Base-by-base conservation (phyloP, 2,329 filamentous ascomycete species). In the Septoria petroselini region DNA sequence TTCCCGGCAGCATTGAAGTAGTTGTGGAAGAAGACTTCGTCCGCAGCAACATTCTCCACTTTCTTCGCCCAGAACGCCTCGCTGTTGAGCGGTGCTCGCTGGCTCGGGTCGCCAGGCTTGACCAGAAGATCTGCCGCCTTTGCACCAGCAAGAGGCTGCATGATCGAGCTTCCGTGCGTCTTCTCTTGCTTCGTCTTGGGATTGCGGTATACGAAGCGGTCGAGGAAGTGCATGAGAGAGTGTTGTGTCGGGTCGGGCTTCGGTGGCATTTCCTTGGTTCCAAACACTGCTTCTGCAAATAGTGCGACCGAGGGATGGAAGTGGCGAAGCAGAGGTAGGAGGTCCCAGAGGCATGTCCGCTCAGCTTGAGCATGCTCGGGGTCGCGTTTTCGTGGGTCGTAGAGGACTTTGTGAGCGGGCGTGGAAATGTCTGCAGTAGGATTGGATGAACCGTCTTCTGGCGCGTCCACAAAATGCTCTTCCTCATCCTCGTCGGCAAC, bases 201-300 rank as follows among this genome's bases (percentile, higher is more conserved):
- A 62, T 93, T 95, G 60, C 88, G 85, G 77, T 97, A 98, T n/a
- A 95, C 89, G 69, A 98, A 98, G 61, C 94, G 91, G 71, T 98
- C 93, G 50, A 98, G 77, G 77, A 98, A 98, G 68, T 94, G 86
- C 64, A 93, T 93, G 41, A 98, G 79, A 1, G 88, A 93, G 68
- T 97, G 91, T 50, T 89, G 84, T 12, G 87, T 85, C 43, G 96
- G 77, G 62, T 98, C 93, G 0, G 93, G 91, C 70, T 97, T 97
- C 55, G 87, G 82, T 53, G 88, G 84, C 68, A 88, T 83, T 43
- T 82, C 78, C 58, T 84, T 79, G 52, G 83, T 80, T 41, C 79
- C 75, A 7, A 95, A 70, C 31, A 97, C 73, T 49, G 84, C 82
- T 12, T 78, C 75, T 1, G 91, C 90, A 65, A 90, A 91, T 4